Percentiles rank a stretch among this genome's conserved stretches.
Evolutionary conservation across 768 basidiomycete species (phyloP).

Genomic region (Tulasnella sp.): DNA sequence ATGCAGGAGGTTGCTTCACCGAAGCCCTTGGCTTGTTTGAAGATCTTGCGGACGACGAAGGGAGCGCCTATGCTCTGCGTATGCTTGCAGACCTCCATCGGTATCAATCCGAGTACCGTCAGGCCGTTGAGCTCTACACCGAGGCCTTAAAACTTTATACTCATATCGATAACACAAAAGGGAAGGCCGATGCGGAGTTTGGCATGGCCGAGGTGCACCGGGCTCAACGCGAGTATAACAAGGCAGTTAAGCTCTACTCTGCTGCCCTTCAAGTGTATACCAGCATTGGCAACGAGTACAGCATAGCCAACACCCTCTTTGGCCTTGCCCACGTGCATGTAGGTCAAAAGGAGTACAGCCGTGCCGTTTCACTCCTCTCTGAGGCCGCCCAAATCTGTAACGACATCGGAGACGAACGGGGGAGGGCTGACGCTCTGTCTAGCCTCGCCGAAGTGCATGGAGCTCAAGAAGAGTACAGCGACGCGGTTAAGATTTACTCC

Average conservation of each 20-base stretch:
- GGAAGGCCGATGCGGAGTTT: background rate
- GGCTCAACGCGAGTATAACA: background rate
- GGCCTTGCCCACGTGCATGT: background rate
- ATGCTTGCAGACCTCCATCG: too few relatives aligned
- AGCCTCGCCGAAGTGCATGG: background rate
- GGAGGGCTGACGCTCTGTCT: background rate
- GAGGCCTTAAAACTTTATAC: background rate
- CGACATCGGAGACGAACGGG: background rate
- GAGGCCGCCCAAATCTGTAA: background rate
- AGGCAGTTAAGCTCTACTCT: background rate
- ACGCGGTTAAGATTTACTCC: background rate
- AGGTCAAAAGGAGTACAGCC: background rate
- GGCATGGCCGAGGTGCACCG: background rate
- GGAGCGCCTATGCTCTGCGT: too few relatives aligned
- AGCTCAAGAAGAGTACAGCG: background rate
- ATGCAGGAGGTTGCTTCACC: too few relatives aligned
- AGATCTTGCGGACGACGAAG: too few relatives aligned
- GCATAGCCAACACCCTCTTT: background rate
- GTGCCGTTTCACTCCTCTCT: background rate
- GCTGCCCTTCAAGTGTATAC: background rate
- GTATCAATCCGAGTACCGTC: too few relatives aligned
- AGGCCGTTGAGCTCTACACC: too few relatives aligned
- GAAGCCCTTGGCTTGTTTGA: too few relatives aligned
- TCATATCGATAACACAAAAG: background rate
- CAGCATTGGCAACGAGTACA: background rate